Evolutionary conservation across 768 basidiomycete genomes (phyloP), one percentile per base, ranked within the genome.

Genomic region (Pholiota microspora): DNA sequence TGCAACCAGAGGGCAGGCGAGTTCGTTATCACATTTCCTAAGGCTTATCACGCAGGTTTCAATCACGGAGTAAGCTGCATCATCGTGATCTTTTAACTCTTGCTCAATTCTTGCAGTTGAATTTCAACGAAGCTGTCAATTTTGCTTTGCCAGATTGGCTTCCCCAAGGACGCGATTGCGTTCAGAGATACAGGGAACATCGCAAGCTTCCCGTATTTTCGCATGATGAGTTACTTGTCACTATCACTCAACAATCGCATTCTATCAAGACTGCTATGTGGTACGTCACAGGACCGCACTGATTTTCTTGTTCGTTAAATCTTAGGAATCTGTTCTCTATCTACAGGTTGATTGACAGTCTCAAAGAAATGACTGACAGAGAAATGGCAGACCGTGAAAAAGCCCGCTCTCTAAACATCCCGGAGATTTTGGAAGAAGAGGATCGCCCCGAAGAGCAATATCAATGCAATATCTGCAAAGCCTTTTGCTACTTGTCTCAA

Each of bases 101-200:
- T 55, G 59, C 61, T 64, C 54, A 58, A 65, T 67, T 47, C 55
- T 49, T 47, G 51, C 64, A 97, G 94, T 75, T 98, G 64, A 99
- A 99, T 73, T 95, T 98, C 77, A 98, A 98, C 69, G 97, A 98
- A 74, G 97, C 96, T 3, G 96, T 98, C 65, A 98, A 99, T 70
- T 98, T 98, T 65, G 96, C 97, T 9, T 76, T 97, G 24, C 92
- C 94, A 23, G 94, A 98, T 67, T 99, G 97, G 97, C 74, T 98
- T 44, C 77, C 88, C 7, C 84, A 82, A 59, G 97, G 92, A 31
- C 81, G 89, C 35, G 90, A 90, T 53, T 97, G 94, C 65, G 93
- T 95, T 10, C 80, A 86, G 64, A 83, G 92, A 38, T 98, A 99
- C 69, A 85, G 92, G 62, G 86, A 92, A 59, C 89, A 97, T 70